A percentile compares a stretch with the other conserved stretches of the same genome.
These are phyloP conservation scores for Erysimum cheiri DNA, from an alignment of 441 rosid genomes.

Conservation along the genomic window DNA sequence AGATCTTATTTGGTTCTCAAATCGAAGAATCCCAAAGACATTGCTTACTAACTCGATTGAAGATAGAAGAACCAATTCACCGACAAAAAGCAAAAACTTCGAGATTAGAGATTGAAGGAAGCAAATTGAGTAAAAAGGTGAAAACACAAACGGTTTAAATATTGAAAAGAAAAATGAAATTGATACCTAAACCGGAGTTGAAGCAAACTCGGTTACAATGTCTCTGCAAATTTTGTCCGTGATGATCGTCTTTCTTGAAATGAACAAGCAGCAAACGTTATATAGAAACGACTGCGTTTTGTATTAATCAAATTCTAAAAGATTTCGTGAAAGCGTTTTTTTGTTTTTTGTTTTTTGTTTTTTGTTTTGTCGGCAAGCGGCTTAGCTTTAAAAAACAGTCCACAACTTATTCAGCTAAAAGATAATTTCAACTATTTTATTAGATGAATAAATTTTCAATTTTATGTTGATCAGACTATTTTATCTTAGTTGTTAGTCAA, in stretches of 20 bases:
- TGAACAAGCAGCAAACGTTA: not conserved
- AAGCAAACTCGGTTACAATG: not conserved
- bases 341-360: too few species aligned
- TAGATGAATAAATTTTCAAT: too few species aligned
- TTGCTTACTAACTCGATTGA: not conserved
- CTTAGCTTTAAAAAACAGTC: too few species aligned
- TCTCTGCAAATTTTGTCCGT: conserved; percentile 5
- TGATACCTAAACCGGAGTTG: not conserved
- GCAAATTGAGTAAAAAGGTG: not conserved
- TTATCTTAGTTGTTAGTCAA: not conserved
- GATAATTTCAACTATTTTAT: too few species aligned
- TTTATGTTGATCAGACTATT: too few species aligned
- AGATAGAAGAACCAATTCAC: not conserved
- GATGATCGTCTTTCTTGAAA: not conserved
- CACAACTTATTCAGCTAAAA: too few species aligned
- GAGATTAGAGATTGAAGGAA: not conserved
- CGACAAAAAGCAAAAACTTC: not conserved
- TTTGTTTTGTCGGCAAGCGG: too few species aligned
- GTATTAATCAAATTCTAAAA: not conserved
- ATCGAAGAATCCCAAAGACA: not conserved
- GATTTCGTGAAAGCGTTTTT: too few species aligned
- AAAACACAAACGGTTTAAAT: not conserved
- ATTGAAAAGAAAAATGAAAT: not conserved
- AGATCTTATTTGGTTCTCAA: not conserved
- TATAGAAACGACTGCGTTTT: not conserved